Evolutionary conservation across 805 yeast genomes (phyloP), one percentile per base, ranked within the genome.

Genomic region (Candida sakaeoensis): DNA sequence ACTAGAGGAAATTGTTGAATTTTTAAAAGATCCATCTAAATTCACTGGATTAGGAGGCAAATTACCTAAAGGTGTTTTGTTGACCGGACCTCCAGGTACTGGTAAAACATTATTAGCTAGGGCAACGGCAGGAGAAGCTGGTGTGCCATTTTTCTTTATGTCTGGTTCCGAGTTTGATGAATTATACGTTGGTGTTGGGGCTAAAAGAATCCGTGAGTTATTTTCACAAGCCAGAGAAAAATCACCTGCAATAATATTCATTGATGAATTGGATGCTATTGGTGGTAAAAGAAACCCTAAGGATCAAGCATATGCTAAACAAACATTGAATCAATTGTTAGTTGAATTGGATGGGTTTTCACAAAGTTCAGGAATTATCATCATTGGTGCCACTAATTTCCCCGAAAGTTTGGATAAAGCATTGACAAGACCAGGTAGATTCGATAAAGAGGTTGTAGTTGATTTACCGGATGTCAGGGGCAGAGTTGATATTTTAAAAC

Each of bases 91-190:
- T 27, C 99, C 99, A 30, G 99, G 99, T 65, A 91, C 99, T 5
- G 99, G 99, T 77, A 91, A 93, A 61, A 93, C 99, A 1, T 71
- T 91, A 50, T 75, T 93, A 48, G 98, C 98, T 0, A 80, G 98
- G 53, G 98, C 99, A 21, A 95, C 96, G 22, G 99, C 99, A 6
- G 98, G 98, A 48, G 98, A 91, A 65, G 98, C 99, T 5, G 98
- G 96, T 41, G 98, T 93, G 17, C 99, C 98, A 31, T 93, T 93
- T 58, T 91, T 90, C 65, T 91, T 91, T 64, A 91, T 93, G 97
- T 86, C 96, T 5, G 99, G 99, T 34, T 87, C 96, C 1, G 99
- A 93, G 61, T 93, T 93, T 58, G 99, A 95, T 60, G 99, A 93
- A 65, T 77, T 95, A 51, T 93, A 91, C 55, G 99, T 93, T 15